phyloP scores from a whole-genome alignment of 192 early-diverging fungal species.

The Coemansia sp. region DNA sequence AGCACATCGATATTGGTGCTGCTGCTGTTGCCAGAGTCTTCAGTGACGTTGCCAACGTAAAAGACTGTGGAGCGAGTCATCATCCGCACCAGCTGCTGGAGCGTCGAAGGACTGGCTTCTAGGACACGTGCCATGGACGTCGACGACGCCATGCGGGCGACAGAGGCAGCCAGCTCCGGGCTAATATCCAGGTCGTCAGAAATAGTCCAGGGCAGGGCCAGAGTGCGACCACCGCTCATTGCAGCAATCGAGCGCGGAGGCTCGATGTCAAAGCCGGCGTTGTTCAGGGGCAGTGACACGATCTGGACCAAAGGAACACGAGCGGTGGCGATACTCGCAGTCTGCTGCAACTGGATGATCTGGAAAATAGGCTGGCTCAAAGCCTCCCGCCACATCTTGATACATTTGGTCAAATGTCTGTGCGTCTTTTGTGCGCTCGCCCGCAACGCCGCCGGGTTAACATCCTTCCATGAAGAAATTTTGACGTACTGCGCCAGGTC shows the following conservation, averaged over 20 bases:
- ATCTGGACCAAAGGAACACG: conserved; percentile 20
- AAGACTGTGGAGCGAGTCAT: conserved; percentile 20
- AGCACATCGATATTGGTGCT: conserved; percentile 12
- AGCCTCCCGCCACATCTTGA: conserved; percentile 80
- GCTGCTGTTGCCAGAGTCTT: neutral
- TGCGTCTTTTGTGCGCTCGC: conserved; percentile 91
- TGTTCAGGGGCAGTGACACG: conserved; percentile 25
- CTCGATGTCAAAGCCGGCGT: conserved; percentile 24
- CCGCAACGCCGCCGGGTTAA: conserved; percentile 87
- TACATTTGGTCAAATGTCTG: conserved; percentile 84
- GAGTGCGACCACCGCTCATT: neutral
- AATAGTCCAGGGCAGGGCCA: conserved; percentile 1
- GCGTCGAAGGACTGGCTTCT: conserved; percentile 15
- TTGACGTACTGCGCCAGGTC: conserved; percentile 92
- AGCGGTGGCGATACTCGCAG: conserved; percentile 18
- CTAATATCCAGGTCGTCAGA: conserved; percentile 6
- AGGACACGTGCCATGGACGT: conserved; percentile 23
- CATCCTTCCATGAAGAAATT: conserved; percentile 96
- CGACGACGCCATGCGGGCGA: conserved; percentile 10
- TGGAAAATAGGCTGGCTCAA: conserved; percentile 71
- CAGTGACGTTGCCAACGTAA: neutral
- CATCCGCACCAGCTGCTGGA: conserved; percentile 25
- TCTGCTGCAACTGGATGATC: conserved; percentile 43
- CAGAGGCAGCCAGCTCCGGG: neutral
- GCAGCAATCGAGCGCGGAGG: neutral